Evolutionary conservation across 2,329 filamentous ascomycete species (phyloP), one percentile per base, ranked within the genome.

Genomic region (Claviceps purpurea): DNA sequence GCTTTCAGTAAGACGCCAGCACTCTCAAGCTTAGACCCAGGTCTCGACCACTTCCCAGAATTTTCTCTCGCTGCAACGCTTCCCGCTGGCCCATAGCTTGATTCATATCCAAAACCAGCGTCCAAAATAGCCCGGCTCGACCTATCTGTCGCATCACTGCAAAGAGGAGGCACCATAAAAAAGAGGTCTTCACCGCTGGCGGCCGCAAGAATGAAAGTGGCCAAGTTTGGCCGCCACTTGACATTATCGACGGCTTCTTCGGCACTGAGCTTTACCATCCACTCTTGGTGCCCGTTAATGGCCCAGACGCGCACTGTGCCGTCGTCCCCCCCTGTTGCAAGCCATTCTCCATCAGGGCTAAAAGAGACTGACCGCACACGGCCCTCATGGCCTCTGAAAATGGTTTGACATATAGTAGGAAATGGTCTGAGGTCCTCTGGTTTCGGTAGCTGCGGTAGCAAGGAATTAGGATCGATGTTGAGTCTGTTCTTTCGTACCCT

Each of bases 401-500:
- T 78, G 5, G 89, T 88, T 45, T 90, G 86, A 60, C 87, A 91
- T 8, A 88, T 82, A 0, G 90, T 95, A 14, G 93, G 93, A 75
- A 97, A 98, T 2, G 93, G 93, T 62, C 89, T 89, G 53, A 98
- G 76, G 62, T 98, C 91, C 61, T 95, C 88, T 0, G 93, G 91
- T 54, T 86, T 87, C 7, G 94, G 93, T 7, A 98, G 76, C 66
- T 96, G 96, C 13, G 93, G 91, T 39, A 98, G 77, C 49, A 98
- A 74, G 40, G 89, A 95, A 67, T 87, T 86, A 3, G 93, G 93
- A 61, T 98, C 93, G 63, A 98, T 97, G 70, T 97, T 95, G 62
- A 98, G 80, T 68, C 90, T 87, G 72, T 90, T 96, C 67, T 94
- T 86, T 55, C 91, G 82, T 52, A 98, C 82, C 62, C 93, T 79